These are phyloP conservation scores for Neurospora sp. DNA, from an alignment of 495 filamentous ascomycete genomes.

Conservation along the genomic window DNA sequence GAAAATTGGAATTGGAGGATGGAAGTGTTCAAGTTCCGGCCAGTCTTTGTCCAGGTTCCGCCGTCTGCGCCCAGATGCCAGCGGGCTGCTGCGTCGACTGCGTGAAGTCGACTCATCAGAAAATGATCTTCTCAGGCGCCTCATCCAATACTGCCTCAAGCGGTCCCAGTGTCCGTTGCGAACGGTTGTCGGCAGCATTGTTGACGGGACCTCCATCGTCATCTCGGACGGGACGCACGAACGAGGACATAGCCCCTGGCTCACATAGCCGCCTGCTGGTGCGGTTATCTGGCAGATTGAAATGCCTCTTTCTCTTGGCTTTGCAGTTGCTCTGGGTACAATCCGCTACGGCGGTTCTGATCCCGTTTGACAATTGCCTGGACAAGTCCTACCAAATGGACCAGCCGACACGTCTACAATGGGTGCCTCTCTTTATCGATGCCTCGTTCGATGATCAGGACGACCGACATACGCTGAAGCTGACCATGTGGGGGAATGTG, in stretches of 20 bases:
- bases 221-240: neutral
- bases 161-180: neutral
- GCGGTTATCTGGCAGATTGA: neutral
- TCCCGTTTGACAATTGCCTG: constrained; percentile 82
- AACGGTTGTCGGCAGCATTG: neutral
- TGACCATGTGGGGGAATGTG: constrained; percentile 89
- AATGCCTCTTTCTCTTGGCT: neutral
- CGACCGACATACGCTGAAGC: constrained; percentile 54
- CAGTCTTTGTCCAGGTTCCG: neutral
- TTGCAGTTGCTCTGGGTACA: neutral
- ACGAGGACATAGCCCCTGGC: neutral
- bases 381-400: constrained; percentile 43
- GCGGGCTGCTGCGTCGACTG: neutral
- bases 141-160: neutral
- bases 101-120: neutral
- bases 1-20: neutral
- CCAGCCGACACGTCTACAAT: constrained; percentile 54
- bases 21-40: neutral
- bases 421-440: constrained; percentile 59
- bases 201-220: neutral
- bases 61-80: neutral
- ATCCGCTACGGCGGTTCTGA: constrained; percentile 13
- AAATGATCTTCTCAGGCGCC: neutral
- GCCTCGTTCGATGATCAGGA: constrained; percentile 58
- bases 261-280: neutral